Conservation (phyloP, 352 stramenopile species). For the Pythium rhizo-oryzae region DNA sequence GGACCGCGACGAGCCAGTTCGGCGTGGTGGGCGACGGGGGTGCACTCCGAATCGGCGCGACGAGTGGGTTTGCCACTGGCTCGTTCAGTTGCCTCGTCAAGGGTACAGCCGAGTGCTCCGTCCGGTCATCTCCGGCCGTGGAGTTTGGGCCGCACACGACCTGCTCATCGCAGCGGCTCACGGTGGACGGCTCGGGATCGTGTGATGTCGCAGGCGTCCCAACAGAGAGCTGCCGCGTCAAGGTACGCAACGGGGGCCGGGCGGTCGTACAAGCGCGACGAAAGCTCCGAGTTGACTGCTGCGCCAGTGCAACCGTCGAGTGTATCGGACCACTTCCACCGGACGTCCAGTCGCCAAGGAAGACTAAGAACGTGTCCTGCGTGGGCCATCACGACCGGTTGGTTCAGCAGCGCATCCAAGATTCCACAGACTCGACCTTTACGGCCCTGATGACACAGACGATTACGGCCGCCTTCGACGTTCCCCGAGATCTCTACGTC, state of each 20-base stretch:
- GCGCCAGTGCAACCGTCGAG: neutral
- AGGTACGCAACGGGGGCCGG: neutral
- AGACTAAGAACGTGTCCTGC: neutral
- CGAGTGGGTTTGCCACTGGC: neutral
- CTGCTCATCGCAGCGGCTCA: neutral
- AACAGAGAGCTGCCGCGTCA: neutral
- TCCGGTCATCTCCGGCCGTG: slow-evolving; percentile 1
- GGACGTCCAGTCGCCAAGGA: neutral
- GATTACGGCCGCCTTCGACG: neutral
- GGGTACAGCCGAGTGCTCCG: neutral
- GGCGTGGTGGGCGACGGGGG: neutral
- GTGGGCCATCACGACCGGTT: neutral
- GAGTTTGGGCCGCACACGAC: slow-evolving; percentile 1
- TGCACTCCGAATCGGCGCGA: neutral
- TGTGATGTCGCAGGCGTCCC: slow-evolving; percentile 6
- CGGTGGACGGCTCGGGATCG: neutral
- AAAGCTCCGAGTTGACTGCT: neutral
- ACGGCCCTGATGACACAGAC: neutral
- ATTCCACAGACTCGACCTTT: neutral
- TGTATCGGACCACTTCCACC: neutral
- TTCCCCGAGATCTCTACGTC: neutral
- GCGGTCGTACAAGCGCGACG: neutral
- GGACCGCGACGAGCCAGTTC: neutral
- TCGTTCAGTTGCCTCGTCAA: neutral
- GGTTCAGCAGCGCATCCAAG: neutral